A percentile compares a stretch with the other conserved stretches of the same genome.
phyloP scores from a whole-genome alignment of 257 asterid species.

The Solanum clarkiae region DNA sequence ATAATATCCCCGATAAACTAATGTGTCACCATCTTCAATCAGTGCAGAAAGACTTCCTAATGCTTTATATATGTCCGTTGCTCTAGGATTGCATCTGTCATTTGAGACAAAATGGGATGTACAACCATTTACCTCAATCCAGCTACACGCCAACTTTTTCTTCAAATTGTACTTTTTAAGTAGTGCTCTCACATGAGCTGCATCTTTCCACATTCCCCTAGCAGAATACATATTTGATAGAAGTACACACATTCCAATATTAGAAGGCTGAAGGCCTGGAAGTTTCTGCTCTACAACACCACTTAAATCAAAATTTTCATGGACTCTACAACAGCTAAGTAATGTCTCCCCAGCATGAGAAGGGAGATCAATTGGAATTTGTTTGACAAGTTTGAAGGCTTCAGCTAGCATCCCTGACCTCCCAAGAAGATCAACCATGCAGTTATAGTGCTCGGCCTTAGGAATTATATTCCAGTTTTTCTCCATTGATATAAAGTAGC shows the following conservation, averaged over 20 bases:
- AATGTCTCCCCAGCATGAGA: slow-evolving; percentile 41
- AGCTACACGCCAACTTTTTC: slow-evolving; percentile 55
- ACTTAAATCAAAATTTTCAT: slow-evolving; percentile 33
- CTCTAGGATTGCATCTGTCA: slow-evolving; percentile 26
- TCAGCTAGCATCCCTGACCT: slow-evolving; percentile 46
- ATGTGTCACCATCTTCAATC: slow-evolving; percentile 12
- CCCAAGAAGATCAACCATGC: slow-evolving; percentile 56
- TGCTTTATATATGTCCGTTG: slow-evolving; percentile 11
- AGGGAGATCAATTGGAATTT: slow-evolving; percentile 34
- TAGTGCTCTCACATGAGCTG: slow-evolving; percentile 33
- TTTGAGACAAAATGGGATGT: slow-evolving; percentile 22
- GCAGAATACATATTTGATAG: slow-evolving; percentile 52
- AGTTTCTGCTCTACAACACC: slow-evolving; percentile 28
- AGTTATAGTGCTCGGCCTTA: slow-evolving; percentile 46
- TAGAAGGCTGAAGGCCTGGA: slow-evolving; percentile 19
- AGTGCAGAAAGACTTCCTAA: slow-evolving; percentile 16
- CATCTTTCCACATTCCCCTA: slow-evolving; percentile 57
- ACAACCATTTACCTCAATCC: slow-evolving; percentile 48
- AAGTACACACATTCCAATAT: slow-evolving; percentile 40
- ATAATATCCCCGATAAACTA: background rate
- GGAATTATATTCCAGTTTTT: slow-evolving; percentile 32
- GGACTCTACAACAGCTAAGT: slow-evolving; percentile 55
- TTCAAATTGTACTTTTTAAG: slow-evolving; percentile 21
- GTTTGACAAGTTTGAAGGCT: slow-evolving; percentile 35
- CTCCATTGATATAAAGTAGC: slow-evolving; percentile 34